A percentile compares a stretch with the other conserved stretches of the same genome.
Conservation (phyloP, 441 rosid genomes). For the Gossypium schwendimanii region DNA sequence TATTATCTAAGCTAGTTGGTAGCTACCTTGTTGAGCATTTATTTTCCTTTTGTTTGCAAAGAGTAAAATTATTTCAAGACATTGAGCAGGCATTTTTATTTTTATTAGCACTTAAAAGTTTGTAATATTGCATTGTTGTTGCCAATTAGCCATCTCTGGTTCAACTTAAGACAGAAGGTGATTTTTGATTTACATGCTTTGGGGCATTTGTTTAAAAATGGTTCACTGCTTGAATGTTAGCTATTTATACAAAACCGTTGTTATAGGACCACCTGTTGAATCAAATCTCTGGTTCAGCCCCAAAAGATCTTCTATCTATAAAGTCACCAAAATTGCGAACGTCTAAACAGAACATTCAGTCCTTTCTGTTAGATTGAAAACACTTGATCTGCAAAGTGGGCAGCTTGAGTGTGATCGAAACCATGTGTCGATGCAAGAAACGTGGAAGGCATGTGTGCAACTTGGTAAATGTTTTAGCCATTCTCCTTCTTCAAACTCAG, state of each 20-base stretch:
- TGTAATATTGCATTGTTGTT: conserved; percentile 10
- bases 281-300: background rate
- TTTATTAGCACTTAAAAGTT: conserved; percentile 5
- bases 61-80: conserved; percentile 19
- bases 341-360: conserved; percentile 14
- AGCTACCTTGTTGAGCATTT: background rate
- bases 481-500: conserved; percentile 54
- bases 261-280: conserved; percentile 4
- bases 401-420: conserved; percentile 52
- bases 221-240: background rate
- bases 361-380: background rate
- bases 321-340: conserved; percentile 8
- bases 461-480: conserved; percentile 42
- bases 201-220: background rate
- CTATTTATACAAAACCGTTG: background rate
- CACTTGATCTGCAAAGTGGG: conserved; percentile 48
- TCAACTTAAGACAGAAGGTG: background rate
- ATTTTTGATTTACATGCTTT: background rate
- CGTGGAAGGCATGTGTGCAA: conserved; percentile 54
- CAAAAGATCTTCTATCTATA: conserved; percentile 22
- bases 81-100: conserved; percentile 4
- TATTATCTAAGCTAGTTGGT: conserved; percentile 43
- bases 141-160: background rate
- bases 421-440: conserved; percentile 55
- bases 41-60: conserved; percentile 11